phyloP scores from a whole-genome alignment of 441 rosid species.

The Populus hybrid region DNA sequence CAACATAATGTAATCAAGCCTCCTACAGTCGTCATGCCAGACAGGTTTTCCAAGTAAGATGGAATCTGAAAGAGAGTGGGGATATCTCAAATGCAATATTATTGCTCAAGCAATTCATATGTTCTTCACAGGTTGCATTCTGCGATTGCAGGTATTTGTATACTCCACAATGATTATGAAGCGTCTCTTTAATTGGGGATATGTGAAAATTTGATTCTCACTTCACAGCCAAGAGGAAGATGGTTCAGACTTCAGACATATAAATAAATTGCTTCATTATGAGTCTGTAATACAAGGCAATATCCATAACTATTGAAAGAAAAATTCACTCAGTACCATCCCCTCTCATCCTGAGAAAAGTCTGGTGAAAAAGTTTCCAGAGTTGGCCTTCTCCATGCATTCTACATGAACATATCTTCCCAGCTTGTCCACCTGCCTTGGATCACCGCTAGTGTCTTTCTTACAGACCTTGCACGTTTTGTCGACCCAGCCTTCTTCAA shows the following conservation, averaged over 20 bases:
- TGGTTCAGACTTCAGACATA: too few species aligned
- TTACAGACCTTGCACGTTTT: slow-evolving; percentile 88
- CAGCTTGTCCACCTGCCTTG: slow-evolving; percentile 72
- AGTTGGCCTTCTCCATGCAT: slow-evolving; percentile 53
- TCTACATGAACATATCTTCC: slow-evolving; percentile 82
- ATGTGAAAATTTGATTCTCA: background rate
- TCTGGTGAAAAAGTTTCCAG: slow-evolving; percentile 71
- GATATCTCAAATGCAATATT: background rate
- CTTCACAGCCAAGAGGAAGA: background rate
- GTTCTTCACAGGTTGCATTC: background rate
- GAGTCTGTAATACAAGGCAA: background rate
- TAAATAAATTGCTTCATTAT: background rate
- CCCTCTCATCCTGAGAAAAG: slow-evolving; percentile 47
- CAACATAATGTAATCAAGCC: too few species aligned
- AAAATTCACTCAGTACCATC: background rate
- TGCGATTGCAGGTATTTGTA: background rate
- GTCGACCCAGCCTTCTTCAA: slow-evolving; percentile 98
- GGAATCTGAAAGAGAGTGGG: too few species aligned
- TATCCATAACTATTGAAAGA: background rate
- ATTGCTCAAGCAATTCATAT: background rate
- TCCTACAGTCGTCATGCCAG: too few species aligned
- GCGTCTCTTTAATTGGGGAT: too few species aligned
- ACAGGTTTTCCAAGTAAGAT: too few species aligned
- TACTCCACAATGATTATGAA: background rate
- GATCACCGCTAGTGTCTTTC: slow-evolving; percentile 75